Evolutionary conservation across 2,329 filamentous ascomycete genomes (phyloP).

Genomic region (Apiospora phragmitis): DNA sequence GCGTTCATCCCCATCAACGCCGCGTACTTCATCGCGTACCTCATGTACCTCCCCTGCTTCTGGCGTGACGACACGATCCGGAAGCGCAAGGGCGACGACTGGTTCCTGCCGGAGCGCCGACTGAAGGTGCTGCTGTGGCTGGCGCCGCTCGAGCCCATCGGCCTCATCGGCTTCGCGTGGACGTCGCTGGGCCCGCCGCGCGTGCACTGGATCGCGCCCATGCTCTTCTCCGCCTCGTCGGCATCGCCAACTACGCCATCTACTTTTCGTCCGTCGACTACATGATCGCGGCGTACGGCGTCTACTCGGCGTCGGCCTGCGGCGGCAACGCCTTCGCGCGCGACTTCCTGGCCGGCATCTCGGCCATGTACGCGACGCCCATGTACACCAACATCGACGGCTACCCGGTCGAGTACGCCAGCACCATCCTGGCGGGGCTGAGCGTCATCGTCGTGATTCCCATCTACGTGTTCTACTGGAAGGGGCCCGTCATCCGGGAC

Average conservation of each 20-base stretch:
- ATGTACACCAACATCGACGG: slow-evolving; percentile 45
- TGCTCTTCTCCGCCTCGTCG: slow-evolving; percentile 60
- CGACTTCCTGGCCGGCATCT: slow-evolving; percentile 61
- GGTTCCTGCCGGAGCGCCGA: slow-evolving; percentile 43
- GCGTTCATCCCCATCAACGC: slow-evolving; percentile 16
- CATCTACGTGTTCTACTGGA: slow-evolving; percentile 56
- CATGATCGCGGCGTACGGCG: slow-evolving; percentile 64
- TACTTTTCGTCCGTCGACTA: slow-evolving; percentile 68
- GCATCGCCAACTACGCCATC: slow-evolving; percentile 60
- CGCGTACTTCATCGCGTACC: slow-evolving; percentile 58
- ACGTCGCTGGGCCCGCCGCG: slow-evolving; percentile 52
- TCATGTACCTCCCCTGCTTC: slow-evolving; percentile 54
- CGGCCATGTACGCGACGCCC: slow-evolving; percentile 58
- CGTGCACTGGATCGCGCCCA: slow-evolving; percentile 60
- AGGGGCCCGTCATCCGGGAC: slow-evolving; percentile 49
- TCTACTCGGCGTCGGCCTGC: slow-evolving; percentile 62
- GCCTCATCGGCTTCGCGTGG: slow-evolving; percentile 63
- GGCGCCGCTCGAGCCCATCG: slow-evolving; percentile 49
- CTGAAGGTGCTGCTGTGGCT: slow-evolving; percentile 6
- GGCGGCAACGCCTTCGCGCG: slow-evolving; percentile 64
- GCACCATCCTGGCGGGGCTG: slow-evolving; percentile 50
- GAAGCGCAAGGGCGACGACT: slow-evolving; percentile 39
- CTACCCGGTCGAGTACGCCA: slow-evolving; percentile 50
- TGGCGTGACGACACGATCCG: slow-evolving; percentile 22
- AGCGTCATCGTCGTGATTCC: slow-evolving; percentile 50